Conservation (phyloP, 2,329 filamentous ascomycete species). For the Colletotrichum liaoningense region DNA sequence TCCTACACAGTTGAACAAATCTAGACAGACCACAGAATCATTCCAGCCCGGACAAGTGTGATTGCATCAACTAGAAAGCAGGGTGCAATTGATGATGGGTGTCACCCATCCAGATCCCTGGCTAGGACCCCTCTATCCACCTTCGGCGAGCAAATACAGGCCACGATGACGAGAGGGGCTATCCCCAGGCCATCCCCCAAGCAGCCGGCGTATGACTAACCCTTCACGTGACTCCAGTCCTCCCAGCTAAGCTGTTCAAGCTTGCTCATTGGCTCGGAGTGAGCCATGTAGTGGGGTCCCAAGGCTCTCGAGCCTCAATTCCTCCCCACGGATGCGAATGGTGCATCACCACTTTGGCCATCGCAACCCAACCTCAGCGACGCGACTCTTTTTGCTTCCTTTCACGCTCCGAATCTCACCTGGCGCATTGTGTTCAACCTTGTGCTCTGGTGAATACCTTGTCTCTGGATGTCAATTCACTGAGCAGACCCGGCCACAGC, state of each 20-base stretch:
- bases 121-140: constrained; percentile 17
- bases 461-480: constrained; percentile 24
- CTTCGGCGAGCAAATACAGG: constrained; percentile 8
- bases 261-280: constrained; percentile 21
- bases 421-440: constrained; percentile 33
- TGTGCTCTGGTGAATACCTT: constrained; percentile 17
- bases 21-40: too few relatives aligned
- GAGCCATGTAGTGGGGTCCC: constrained; percentile 21
- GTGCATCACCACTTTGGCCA: constrained; percentile 34
- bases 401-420: constrained; percentile 8
- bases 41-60: background rate
- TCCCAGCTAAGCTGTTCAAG: background rate
- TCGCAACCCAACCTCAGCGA: constrained; percentile 32
- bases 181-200: background rate
- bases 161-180: constrained; percentile 22
- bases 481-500: constrained; percentile 24
- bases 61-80: background rate
- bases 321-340: constrained; percentile 34
- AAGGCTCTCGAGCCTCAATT: constrained; percentile 34
- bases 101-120: background rate
- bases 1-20: too few relatives aligned
- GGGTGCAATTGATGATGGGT: background rate
- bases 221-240: background rate
- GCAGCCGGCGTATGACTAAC: constrained; percentile 8
- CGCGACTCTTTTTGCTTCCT: constrained; percentile 32